Evolutionary conservation across 2,329 filamentous ascomycete genomes (phyloP).

Genomic region (Fusarium siculi): DNA sequence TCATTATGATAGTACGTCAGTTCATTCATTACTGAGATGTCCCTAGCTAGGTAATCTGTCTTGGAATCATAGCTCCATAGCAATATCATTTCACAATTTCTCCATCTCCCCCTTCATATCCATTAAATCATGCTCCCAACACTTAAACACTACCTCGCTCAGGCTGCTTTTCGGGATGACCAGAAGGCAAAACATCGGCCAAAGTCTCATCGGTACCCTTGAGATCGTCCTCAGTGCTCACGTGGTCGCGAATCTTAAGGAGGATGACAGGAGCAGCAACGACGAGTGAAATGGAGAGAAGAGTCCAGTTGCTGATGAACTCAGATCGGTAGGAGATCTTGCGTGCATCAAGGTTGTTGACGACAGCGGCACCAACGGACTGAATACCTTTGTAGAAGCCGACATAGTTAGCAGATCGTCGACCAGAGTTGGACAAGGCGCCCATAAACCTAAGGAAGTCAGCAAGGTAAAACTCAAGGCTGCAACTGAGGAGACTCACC

Average conservation of each 20-base stretch:
- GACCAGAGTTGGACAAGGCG: slow-evolving; percentile 88
- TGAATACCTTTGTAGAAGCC: slow-evolving; percentile 91
- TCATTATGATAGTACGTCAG: not conserved
- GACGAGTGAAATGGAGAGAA: slow-evolving; percentile 78
- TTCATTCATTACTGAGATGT: slow-evolving; percentile 11
- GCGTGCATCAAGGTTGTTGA: slow-evolving; percentile 49
- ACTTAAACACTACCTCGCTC: slow-evolving; percentile 7
- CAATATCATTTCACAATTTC: slow-evolving; percentile 1
- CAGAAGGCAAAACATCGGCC: slow-evolving; percentile 68
- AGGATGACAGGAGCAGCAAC: slow-evolving; percentile 83
- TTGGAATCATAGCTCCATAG: not conserved
- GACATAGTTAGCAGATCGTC: slow-evolving; percentile 90
- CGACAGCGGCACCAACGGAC: slow-evolving; percentile 74
- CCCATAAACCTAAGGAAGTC: slow-evolving; percentile 79
- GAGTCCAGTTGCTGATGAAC: slow-evolving; percentile 78
- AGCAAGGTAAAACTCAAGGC: slow-evolving; percentile 21
- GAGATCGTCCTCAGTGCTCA: slow-evolving; percentile 83
- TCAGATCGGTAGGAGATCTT: slow-evolving; percentile 72
- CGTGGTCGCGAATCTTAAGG: slow-evolving; percentile 82
- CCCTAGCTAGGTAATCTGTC: not conserved
- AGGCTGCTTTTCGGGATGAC: slow-evolving; percentile 27
- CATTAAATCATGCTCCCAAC: not conserved
- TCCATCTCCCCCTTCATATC: not conserved
- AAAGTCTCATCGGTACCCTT: slow-evolving; percentile 86
- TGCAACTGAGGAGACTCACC: slow-evolving; percentile 70